These are phyloP conservation scores for Cryptosporidium muris DNA, from an alignment of 169 alveolate genomes.

Conservation along the genomic window DNA sequence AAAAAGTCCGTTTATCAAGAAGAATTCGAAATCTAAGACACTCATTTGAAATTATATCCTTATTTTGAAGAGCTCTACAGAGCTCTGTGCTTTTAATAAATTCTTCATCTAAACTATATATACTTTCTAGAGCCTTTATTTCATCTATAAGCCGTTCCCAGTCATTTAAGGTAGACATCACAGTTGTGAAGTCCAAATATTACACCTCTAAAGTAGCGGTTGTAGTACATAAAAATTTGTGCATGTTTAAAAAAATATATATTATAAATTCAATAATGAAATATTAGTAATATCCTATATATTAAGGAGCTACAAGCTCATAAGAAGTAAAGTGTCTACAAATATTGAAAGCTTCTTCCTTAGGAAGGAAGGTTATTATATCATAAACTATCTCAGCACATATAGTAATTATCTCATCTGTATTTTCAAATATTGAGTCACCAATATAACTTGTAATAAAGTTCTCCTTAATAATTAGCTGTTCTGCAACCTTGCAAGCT, in stretches of 20 bases:
- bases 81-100: slow-evolving; percentile 1
- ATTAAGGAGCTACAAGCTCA: slow-evolving; percentile 49
- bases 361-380: slow-evolving; percentile 22
- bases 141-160: slow-evolving; percentile 18
- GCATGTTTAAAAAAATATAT: too few species aligned
- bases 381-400: slow-evolving; percentile 43
- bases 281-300: not conserved
- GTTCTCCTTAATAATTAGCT: slow-evolving; percentile 26
- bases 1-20: slow-evolving; percentile 24
- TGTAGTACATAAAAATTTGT: not conserved
- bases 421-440: slow-evolving; percentile 38
- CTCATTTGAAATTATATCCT: not conserved
- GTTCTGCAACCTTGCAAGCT: slow-evolving; percentile 57
- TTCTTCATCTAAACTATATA: slow-evolving; percentile 27
- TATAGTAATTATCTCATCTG: slow-evolving; percentile 39
- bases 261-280: not conserved
- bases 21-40: not conserved
- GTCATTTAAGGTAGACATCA: not conserved
- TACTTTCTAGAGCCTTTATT: slow-evolving; percentile 29
- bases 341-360: slow-evolving; percentile 35
- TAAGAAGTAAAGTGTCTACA: slow-evolving; percentile 51
- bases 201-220: not conserved
- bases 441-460: slow-evolving; percentile 12
- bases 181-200: not conserved
- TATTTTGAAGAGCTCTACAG: slow-evolving; percentile 2